Percentiles rank a stretch among this genome's conserved stretches.
These are phyloP conservation scores for Trichoderma sp. DNA, from an alignment of 2,329 filamentous ascomycete species.

Conservation along the genomic window DNA sequence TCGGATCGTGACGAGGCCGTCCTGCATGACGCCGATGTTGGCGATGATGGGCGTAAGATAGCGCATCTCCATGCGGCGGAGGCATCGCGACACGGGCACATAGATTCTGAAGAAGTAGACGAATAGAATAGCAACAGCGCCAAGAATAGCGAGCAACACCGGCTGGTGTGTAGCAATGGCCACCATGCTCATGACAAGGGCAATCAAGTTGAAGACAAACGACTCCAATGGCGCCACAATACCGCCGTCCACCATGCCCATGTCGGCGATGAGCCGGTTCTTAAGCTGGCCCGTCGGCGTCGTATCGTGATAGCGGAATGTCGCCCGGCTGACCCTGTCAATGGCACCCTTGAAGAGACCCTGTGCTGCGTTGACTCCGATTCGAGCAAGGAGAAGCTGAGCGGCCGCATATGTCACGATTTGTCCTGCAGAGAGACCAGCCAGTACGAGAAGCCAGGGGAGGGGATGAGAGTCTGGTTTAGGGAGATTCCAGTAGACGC, in stretches of 20 bases:
- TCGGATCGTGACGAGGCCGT: slow-evolving; percentile 82
- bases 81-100: slow-evolving; percentile 78
- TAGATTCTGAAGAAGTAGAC: slow-evolving; percentile 74
- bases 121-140: slow-evolving; percentile 67
- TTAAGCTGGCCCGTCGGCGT: slow-evolving; percentile 88
- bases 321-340: slow-evolving; percentile 72
- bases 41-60: slow-evolving; percentile 87
- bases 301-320: slow-evolving; percentile 87
- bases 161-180: slow-evolving; percentile 82
- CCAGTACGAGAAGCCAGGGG: slow-evolving; percentile 75
- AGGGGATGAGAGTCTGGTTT: slow-evolving; percentile 65
- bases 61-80: slow-evolving; percentile 84
- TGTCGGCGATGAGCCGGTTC: slow-evolving; percentile 89
- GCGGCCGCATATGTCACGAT: slow-evolving; percentile 61
- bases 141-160: slow-evolving; percentile 70
- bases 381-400: slow-evolving; percentile 69
- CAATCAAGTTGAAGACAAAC: slow-evolving; percentile 69
- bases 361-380: slow-evolving; percentile 77
- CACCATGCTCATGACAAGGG: slow-evolving; percentile 70
- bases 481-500: slow-evolving; percentile 47
- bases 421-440: slow-evolving; percentile 63
- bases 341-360: slow-evolving; percentile 74
- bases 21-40: slow-evolving; percentile 85
- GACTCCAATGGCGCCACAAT: slow-evolving; percentile 72
- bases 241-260: slow-evolving; percentile 85